phyloP scores from a whole-genome alignment of 2,329 filamentous ascomycete genomes.

The Pseudogymnoascus sp. region DNA sequence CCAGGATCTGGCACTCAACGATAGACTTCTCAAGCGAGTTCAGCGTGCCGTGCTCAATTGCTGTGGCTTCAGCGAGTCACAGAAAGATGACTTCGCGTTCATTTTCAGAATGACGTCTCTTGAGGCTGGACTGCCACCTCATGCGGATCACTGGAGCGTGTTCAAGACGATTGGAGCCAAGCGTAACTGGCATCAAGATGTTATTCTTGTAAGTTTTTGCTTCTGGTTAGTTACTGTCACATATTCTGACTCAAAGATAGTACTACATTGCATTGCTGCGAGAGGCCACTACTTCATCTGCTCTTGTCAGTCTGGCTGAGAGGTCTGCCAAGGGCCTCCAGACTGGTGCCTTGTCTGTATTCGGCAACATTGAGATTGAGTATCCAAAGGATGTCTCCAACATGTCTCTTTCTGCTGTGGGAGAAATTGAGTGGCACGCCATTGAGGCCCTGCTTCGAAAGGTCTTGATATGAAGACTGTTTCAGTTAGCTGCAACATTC shows the following conservation, averaged over 20 bases:
- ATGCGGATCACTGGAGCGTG: slow-evolving; percentile 41
- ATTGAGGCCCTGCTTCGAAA: slow-evolving; percentile 40
- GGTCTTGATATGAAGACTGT: slow-evolving; percentile 7
- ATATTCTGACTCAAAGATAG: slow-evolving; percentile 26
- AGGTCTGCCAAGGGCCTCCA: slow-evolving; percentile 25
- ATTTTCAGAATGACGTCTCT: slow-evolving; percentile 31
- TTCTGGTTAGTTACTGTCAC: background rate
- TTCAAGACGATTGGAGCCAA: slow-evolving; percentile 44
- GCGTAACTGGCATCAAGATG: slow-evolving; percentile 39
- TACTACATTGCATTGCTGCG: slow-evolving; percentile 50
- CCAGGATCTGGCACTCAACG: slow-evolving; percentile 39
- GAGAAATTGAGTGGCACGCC: slow-evolving; percentile 38
- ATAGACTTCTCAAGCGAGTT: slow-evolving; percentile 45
- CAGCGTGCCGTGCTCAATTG: slow-evolving; percentile 45
- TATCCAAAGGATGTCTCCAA: slow-evolving; percentile 31
- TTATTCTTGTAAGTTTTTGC: slow-evolving; percentile 42
- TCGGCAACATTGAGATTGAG: slow-evolving; percentile 44
- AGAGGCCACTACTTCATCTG: slow-evolving; percentile 38
- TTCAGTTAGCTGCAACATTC: background rate
- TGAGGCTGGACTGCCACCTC: slow-evolving; percentile 39
- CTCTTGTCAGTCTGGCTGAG: slow-evolving; percentile 34
- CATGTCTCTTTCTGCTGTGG: slow-evolving; percentile 40
- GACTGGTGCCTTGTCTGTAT: slow-evolving; percentile 25
- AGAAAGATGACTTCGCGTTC: slow-evolving; percentile 50
- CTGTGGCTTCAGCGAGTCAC: slow-evolving; percentile 50